Percentiles rank a stretch among this genome's conserved stretches.
Evolutionary conservation across 495 filamentous ascomycete species (phyloP).

Genomic region (Penicillium arizonense): DNA sequence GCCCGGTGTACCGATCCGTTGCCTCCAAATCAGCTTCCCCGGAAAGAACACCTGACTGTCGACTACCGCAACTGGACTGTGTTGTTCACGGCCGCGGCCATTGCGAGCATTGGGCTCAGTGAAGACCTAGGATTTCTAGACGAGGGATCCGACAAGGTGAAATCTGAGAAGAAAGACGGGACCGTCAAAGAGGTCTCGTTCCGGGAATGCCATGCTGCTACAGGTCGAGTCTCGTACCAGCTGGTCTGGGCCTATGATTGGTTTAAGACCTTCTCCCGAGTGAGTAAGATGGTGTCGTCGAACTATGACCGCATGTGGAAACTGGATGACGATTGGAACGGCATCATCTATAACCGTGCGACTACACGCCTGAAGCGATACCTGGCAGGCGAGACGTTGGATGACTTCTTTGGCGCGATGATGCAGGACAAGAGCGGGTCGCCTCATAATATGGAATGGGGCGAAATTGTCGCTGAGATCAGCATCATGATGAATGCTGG

Average conservation of each 20-base stretch:
- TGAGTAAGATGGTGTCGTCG: conserved; percentile 18
- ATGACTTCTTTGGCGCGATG: conserved; percentile 51
- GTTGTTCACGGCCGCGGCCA: conserved; percentile 36
- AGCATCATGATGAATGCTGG: conserved; percentile 50
- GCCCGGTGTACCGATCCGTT: conserved; percentile 3
- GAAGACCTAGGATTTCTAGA: conserved; percentile 32
- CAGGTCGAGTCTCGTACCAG: conserved; percentile 24
- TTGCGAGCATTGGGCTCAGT: conserved; percentile 42
- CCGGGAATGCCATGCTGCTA: conserved; percentile 37
- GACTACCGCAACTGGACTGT: conserved; percentile 36
- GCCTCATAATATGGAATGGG: conserved; percentile 21
- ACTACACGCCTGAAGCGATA: conserved; percentile 32
- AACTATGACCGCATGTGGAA: conserved; percentile 13
- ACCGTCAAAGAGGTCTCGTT: conserved; percentile 29
- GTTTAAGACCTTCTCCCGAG: conserved; percentile 23
- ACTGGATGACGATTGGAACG: conserved; percentile 18
- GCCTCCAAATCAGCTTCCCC: background rate
- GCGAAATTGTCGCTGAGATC: conserved; percentile 25
- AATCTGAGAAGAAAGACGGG: conserved; percentile 30
- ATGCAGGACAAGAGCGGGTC: conserved; percentile 47
- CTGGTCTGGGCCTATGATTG: conserved; percentile 46
- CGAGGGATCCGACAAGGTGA: conserved; percentile 34
- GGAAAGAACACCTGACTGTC: conserved; percentile 14
- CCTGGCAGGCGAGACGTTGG: conserved; percentile 42
- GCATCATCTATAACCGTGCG: conserved; percentile 30